Evolutionary conservation across 352 stramenopile species (phyloP).

Genomic region (Pythium rhizo-oryzae): DNA sequence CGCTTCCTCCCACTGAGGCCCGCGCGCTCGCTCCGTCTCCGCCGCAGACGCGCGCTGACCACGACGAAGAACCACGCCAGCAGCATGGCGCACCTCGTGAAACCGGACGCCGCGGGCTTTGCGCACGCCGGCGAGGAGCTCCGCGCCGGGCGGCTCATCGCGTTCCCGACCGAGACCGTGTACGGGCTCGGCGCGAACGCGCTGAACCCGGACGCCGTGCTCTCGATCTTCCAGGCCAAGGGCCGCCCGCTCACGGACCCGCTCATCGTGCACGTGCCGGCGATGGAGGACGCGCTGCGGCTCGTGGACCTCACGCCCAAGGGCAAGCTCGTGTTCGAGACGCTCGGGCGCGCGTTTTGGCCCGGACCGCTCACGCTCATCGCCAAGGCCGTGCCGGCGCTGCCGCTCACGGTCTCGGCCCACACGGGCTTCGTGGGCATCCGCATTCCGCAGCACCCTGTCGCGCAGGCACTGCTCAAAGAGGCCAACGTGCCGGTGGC

Average conservation of each 20-base stretch:
- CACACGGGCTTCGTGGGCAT: slow-evolving; percentile 98
- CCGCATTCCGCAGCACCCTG: slow-evolving; percentile 92
- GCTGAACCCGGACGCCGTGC: slow-evolving; percentile 91
- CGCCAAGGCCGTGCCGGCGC: slow-evolving; percentile 80
- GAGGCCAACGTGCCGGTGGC: slow-evolving; percentile 94
- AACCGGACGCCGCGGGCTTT: slow-evolving; percentile 50
- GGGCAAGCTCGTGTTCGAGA: slow-evolving; percentile 74
- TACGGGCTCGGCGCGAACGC: slow-evolving; percentile 99
- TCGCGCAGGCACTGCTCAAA: slow-evolving; percentile 91
- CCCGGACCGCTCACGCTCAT: slow-evolving; percentile 98
- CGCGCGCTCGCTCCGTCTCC: not conserved
- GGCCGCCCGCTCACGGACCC: slow-evolving; percentile 96
- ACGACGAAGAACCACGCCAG: not conserved
- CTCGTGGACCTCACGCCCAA: slow-evolving; percentile 87
- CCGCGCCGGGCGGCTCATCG: slow-evolving; percentile 76
- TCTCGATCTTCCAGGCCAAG: slow-evolving; percentile 97
- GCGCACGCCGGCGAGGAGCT: slow-evolving; percentile 64
- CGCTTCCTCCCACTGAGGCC: not conserved
- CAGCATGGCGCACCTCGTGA: slow-evolving; percentile 53
- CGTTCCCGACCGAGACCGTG: slow-evolving; percentile 99
- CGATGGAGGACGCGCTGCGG: slow-evolving; percentile 81
- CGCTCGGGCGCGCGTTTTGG: slow-evolving; percentile 93
- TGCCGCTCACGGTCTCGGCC: slow-evolving; percentile 90
- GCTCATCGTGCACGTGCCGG: slow-evolving; percentile 97
- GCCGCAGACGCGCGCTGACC: no score